phyloP scores from a whole-genome alignment of 2,329 filamentous ascomycete genomes.

The Ceratocystis albifundus region DNA sequence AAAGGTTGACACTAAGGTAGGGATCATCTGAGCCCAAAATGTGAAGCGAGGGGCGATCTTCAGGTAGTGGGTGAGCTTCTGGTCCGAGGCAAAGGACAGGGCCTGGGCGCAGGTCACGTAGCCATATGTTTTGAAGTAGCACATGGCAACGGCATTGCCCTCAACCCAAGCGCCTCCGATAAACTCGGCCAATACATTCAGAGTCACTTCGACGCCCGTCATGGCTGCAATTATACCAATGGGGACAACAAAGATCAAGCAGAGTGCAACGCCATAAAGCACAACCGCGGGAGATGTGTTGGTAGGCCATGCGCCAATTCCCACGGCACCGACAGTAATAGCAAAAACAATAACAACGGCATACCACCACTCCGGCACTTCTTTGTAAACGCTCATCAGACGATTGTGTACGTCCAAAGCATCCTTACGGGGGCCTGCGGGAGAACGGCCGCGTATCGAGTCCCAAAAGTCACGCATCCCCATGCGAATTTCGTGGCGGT shows the following conservation, averaged over 20 bases:
- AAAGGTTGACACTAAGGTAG: conserved; percentile 43
- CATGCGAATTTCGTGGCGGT: conserved; percentile 40
- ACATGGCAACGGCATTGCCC: conserved; percentile 43
- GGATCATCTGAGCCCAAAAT: conserved; percentile 47
- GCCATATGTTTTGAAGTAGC: conserved; percentile 44
- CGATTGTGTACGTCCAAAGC: conserved; percentile 29
- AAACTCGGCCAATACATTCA: conserved; percentile 44
- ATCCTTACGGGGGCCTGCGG: conserved; percentile 28
- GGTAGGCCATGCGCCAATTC: conserved; percentile 39
- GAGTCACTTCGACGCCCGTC: conserved; percentile 41
- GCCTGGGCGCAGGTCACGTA: conserved; percentile 41
- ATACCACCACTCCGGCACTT: conserved; percentile 47
- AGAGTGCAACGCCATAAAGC: conserved; percentile 41
- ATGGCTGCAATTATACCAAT: conserved; percentile 44
- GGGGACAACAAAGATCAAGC: conserved; percentile 41
- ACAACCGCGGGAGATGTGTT: conserved; percentile 42
- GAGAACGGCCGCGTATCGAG: conserved; percentile 33
- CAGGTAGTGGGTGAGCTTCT: conserved; percentile 44
- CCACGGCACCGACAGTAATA: conserved; percentile 37
- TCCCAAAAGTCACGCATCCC: conserved; percentile 39
- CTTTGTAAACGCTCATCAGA: conserved; percentile 29
- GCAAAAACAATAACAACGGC: conserved; percentile 34
- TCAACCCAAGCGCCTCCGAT: conserved; percentile 41
- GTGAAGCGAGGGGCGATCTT: conserved; percentile 51
- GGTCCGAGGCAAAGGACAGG: conserved; percentile 40